phyloP scores from a whole-genome alignment of 768 basidiomycete genomes.

The Lactarius pseudohatsudake region DNA sequence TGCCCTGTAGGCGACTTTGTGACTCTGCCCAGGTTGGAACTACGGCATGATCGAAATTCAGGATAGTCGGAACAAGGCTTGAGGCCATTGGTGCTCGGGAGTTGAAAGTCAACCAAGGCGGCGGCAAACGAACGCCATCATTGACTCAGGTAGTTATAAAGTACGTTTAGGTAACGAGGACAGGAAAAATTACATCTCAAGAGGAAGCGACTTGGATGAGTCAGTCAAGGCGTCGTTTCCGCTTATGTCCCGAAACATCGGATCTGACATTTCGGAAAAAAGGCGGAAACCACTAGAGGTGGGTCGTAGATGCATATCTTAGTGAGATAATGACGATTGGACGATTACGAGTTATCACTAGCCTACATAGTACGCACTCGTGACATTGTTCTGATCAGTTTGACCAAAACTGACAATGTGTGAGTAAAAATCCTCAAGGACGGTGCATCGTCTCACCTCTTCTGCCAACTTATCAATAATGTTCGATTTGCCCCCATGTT shows the following conservation, averaged over 20 bases:
- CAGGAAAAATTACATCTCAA: not conserved
- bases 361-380: not conserved
- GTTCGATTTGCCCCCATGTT: conserved; percentile 55
- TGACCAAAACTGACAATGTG: conserved; percentile 18
- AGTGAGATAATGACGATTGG: not conserved
- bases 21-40: not conserved
- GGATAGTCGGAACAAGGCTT: conserved; percentile 8
- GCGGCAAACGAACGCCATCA: not conserved
- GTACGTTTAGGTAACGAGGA: not conserved
- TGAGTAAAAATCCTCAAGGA: not conserved
- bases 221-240: not conserved
- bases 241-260: not conserved
- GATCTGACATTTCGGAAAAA: not conserved
- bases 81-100: not conserved
- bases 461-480: conserved; percentile 55
- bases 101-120: not conserved
- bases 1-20: not conserved
- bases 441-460: conserved; percentile 43
- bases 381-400: not conserved
- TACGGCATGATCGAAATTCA: conserved; percentile 7
- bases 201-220: not conserved
- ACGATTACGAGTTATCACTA: not conserved
- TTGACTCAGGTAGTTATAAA: conserved; percentile 2
- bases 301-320: not conserved
- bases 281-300: not conserved